A percentile compares a stretch with the other conserved stretches of the same genome.
These are phyloP conservation scores for Daldinia eschscholtzii DNA, from an alignment of 2,329 filamentous ascomycete species.

Conservation along the genomic window DNA sequence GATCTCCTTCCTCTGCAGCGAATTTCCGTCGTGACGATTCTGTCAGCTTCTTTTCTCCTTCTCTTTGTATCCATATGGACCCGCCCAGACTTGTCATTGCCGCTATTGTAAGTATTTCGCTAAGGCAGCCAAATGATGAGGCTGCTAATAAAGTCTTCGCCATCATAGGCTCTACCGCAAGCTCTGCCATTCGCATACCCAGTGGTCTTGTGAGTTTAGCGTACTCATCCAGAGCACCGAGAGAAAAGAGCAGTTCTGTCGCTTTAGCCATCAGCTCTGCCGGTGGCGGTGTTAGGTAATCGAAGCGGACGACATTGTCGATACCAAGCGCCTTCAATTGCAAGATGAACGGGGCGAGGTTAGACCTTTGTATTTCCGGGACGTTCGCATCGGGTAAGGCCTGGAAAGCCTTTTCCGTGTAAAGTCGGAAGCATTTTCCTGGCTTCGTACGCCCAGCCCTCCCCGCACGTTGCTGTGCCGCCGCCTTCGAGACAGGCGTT, in stretches of 20 bases:
- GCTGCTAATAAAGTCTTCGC: slow-evolving; percentile 86
- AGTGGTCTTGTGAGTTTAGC: slow-evolving; percentile 90
- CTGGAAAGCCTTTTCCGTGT: slow-evolving; percentile 80
- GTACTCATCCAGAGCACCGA: slow-evolving; percentile 89
- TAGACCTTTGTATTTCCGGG: slow-evolving; percentile 92
- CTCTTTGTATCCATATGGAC: slow-evolving; percentile 84
- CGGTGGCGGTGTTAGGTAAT: slow-evolving; percentile 88
- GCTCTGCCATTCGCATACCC: slow-evolving; percentile 91
- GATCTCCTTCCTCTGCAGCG: slow-evolving; percentile 92
- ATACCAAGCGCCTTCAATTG: slow-evolving; percentile 96
- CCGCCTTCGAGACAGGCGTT: slow-evolving; percentile 87
- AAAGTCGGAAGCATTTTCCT: slow-evolving; percentile 94
- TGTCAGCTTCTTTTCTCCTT: slow-evolving; percentile 79
- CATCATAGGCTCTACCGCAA: slow-evolving; percentile 96
- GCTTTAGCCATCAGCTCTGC: slow-evolving; percentile 87
- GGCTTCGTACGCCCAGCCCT: slow-evolving; percentile 89
- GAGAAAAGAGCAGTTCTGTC: slow-evolving; percentile 86
- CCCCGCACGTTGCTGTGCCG: slow-evolving; percentile 90
- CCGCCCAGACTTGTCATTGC: slow-evolving; percentile 93
- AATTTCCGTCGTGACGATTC: slow-evolving; percentile 84
- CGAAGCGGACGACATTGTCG: slow-evolving; percentile 91
- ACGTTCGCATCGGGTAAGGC: slow-evolving; percentile 77
- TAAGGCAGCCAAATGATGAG: slow-evolving; percentile 79
- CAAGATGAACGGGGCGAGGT: slow-evolving; percentile 87
- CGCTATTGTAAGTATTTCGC: slow-evolving; percentile 89